Percentiles rank a stretch among this genome's conserved stretches.
Conservation (phyloP, 768 basidiomycete species). For the Cystofilobasidium capitatum region DNA sequence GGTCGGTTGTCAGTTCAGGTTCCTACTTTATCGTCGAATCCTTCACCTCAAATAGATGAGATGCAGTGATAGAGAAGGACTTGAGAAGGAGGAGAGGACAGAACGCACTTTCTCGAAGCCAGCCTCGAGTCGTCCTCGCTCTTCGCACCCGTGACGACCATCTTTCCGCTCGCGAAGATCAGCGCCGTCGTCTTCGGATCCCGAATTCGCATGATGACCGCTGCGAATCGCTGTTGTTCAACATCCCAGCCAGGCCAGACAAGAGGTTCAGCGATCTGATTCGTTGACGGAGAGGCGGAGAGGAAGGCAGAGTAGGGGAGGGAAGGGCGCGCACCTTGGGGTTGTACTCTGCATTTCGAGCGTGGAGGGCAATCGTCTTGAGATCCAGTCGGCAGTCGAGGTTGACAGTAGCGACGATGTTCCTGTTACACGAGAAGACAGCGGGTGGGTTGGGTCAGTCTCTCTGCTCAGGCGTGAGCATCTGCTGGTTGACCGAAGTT, state of each 20-base stretch:
- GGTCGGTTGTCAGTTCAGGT: too few species aligned
- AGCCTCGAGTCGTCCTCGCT: slow-evolving; percentile 94
- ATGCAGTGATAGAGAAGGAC: background rate
- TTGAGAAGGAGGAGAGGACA: background rate
- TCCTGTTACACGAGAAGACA: slow-evolving; percentile 42
- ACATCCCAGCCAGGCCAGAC: too few species aligned
- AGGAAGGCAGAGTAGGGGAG: background rate
- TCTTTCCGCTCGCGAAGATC: slow-evolving; percentile 99
- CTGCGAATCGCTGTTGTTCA: slow-evolving; percentile 88
- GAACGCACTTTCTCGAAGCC: slow-evolving; percentile 70
- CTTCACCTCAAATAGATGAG: too few species aligned
- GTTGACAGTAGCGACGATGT: slow-evolving; percentile 98
- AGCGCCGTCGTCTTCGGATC: slow-evolving; percentile 99
- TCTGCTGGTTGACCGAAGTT: background rate
- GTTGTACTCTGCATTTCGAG: slow-evolving; percentile 97
- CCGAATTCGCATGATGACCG: slow-evolving; percentile 99
- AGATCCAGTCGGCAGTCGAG: slow-evolving; percentile 91
- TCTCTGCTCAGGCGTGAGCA: background rate
- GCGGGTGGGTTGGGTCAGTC: background rate
- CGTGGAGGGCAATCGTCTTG: slow-evolving; percentile 96
- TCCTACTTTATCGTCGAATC: too few species aligned
- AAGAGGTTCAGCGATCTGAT: background rate
- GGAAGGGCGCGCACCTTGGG: slow-evolving; percentile 76
- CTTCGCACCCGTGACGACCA: slow-evolving; percentile 99
- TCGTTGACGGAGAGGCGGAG: background rate